phyloP scores from a whole-genome alignment of 441 rosid genomes.

The Gossypium gossypioides region DNA sequence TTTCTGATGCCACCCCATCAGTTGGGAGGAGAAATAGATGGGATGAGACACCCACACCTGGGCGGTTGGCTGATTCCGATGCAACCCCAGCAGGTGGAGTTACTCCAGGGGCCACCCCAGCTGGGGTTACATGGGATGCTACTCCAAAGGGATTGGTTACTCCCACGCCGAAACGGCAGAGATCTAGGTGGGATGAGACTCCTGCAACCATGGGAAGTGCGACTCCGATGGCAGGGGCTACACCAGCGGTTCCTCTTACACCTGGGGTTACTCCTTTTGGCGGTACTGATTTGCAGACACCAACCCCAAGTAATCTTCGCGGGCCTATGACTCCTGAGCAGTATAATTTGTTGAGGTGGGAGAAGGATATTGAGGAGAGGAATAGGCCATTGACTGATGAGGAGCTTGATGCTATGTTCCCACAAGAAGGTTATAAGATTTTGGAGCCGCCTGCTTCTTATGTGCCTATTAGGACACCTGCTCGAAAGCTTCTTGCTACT shows the following conservation, averaged over 20 bases:
- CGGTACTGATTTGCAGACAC: slow-evolving; percentile 75
- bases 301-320: slow-evolving; percentile 62
- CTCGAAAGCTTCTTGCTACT: slow-evolving; percentile 71
- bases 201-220: slow-evolving; percentile 96
- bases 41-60: slow-evolving; percentile 96
- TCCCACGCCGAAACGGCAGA: slow-evolving; percentile 80
- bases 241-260: slow-evolving; percentile 69
- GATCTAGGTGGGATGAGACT: slow-evolving; percentile 97
- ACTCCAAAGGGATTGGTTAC: slow-evolving; percentile 85
- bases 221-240: slow-evolving; percentile 77
- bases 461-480: slow-evolving; percentile 92
- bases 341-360: slow-evolving; percentile 81
- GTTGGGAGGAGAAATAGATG: slow-evolving; percentile 73
- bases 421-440: slow-evolving; percentile 78
- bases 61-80: slow-evolving; percentile 75
- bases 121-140: slow-evolving; percentile 88
- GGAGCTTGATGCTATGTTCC: slow-evolving; percentile 93
- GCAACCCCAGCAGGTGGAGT: slow-evolving; percentile 79
- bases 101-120: slow-evolving; percentile 89
- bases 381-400: slow-evolving; percentile 88
- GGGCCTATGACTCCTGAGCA: slow-evolving; percentile 79
- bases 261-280: slow-evolving; percentile 91
- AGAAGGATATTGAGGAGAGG: slow-evolving; percentile 95
- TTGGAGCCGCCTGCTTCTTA: slow-evolving; percentile 88
- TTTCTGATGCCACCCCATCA: slow-evolving; percentile 70